Conservation (phyloP, 1,284 basidiomycete genomes). For the Tremellales sp. region DNA sequence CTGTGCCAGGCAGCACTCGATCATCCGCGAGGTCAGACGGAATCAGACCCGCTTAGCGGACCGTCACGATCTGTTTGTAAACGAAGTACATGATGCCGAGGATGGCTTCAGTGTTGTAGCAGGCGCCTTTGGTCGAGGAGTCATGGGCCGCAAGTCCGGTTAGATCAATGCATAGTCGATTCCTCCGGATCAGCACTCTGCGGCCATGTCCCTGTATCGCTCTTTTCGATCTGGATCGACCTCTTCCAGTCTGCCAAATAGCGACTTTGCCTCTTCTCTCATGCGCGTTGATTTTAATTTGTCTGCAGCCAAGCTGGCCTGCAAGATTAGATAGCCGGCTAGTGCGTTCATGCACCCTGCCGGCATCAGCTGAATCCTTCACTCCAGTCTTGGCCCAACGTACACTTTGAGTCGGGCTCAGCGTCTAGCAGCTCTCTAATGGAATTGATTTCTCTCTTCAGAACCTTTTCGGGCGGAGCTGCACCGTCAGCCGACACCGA, state of each 20-base stretch:
- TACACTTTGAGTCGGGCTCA: constrained; percentile 92
- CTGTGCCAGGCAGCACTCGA: constrained; percentile 79
- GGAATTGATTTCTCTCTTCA: constrained; percentile 71
- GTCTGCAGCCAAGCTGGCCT: constrained; percentile 10
- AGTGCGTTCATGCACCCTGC: constrained; percentile 90
- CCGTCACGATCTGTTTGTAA: constrained; percentile 82
- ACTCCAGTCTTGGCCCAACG: too few relatives aligned
- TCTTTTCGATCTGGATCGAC: constrained; percentile 44
- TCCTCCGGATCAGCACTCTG: background rate
- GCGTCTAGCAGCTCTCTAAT: constrained; percentile 85
- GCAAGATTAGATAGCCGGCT: constrained; percentile 62
- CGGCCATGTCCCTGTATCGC: constrained; percentile 40
- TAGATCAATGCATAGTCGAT: too few relatives aligned
- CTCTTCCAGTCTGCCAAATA: constrained; percentile 34
- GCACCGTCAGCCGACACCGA: too few relatives aligned
- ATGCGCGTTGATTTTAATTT: constrained; percentile 1
- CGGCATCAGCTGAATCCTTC: background rate
- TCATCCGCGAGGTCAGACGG: constrained; percentile 78
- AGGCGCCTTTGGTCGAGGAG: constrained; percentile 69
- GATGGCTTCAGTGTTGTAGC: constrained; percentile 78
- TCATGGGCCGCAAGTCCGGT: constrained; percentile 36
- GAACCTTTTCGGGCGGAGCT: constrained; percentile 58
- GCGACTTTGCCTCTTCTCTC: constrained; percentile 23
- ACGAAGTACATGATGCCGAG: constrained; percentile 78
- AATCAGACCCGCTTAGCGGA: constrained; percentile 77